phyloP scores from a whole-genome alignment of 2,329 filamentous ascomycete species.

The Nakataea oryzae region DNA sequence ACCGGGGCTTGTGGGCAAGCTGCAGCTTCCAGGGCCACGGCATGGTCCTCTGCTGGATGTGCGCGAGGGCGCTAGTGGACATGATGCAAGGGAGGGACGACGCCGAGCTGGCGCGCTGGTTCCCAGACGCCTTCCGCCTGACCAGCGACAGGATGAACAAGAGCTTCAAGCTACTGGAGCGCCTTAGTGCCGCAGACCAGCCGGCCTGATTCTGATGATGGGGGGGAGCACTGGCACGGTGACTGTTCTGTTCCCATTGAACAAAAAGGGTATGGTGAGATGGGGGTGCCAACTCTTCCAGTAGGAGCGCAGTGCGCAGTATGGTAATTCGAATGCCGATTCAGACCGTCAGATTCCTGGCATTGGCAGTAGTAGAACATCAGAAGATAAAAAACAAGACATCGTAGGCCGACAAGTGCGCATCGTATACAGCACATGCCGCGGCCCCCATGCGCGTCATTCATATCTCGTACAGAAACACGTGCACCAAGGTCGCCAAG shows the following conservation, averaged over 20 bases:
- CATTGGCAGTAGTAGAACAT: not conserved
- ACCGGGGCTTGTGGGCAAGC: slow-evolving; percentile 37
- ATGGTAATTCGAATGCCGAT: not conserved
- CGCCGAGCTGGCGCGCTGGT: slow-evolving; percentile 31
- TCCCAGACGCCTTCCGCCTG: slow-evolving; percentile 40
- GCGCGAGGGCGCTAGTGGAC: slow-evolving; percentile 42
- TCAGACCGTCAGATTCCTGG: not conserved
- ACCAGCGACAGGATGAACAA: slow-evolving; percentile 28
- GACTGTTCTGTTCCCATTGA: not conserved
- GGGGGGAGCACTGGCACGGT: too few relatives aligned
- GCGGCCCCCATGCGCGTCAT: not conserved
- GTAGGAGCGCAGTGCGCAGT: not conserved
- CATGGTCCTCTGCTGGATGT: slow-evolving; percentile 54
- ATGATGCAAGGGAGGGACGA: slow-evolving; percentile 34
- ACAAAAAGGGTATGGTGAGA: not conserved
- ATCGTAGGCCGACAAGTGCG: too few relatives aligned
- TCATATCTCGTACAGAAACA: not conserved
- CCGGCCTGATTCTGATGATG: not conserved
- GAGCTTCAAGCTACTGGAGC: not conserved
- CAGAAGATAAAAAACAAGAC: not conserved
- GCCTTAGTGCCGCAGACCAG: not conserved
- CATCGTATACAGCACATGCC: not conserved
- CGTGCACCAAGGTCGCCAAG: not conserved
- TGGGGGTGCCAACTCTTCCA: not conserved
- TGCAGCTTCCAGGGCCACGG: slow-evolving; percentile 57